These are phyloP conservation scores for Dipteronia sinensis DNA, from an alignment of 345 rosid species.

Conservation along the genomic window DNA sequence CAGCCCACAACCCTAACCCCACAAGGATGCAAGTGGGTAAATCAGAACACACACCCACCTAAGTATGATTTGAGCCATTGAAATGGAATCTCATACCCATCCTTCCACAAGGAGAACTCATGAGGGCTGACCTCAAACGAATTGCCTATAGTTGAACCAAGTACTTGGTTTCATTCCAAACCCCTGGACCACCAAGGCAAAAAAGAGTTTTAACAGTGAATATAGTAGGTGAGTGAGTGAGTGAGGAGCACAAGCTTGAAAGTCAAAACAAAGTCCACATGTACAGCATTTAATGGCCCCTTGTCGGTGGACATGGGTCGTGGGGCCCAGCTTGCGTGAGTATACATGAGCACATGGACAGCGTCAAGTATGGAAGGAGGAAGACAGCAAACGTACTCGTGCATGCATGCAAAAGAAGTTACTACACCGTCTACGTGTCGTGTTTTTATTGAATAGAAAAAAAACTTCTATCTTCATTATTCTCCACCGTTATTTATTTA, in stretches of 20 bases:
- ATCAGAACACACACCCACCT: no score
- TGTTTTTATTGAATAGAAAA: background rate
- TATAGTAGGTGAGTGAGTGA: background rate
- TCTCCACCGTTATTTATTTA: background rate
- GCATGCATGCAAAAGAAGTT: background rate
- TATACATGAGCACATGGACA: slow-evolving; percentile 3
- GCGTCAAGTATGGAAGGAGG: background rate
- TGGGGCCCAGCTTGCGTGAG: slow-evolving; percentile 15
- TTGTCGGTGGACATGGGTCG: slow-evolving; percentile 30
- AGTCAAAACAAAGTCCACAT: background rate
- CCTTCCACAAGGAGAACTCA: no score
- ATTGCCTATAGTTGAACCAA: no score
- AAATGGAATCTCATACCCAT: no score
- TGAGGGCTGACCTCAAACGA: no score
- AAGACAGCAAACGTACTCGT: background rate
- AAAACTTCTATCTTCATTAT: background rate
- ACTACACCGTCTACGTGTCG: background rate
- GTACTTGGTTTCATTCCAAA: no score
- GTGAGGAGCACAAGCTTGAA: background rate
- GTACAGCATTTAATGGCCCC: slow-evolving; percentile 3
- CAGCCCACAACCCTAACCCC: no score
- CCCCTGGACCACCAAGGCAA: no score
- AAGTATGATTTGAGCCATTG: no score
- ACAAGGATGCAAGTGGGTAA: no score
- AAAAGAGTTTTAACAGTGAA: background rate